phyloP scores from a whole-genome alignment of 345 rosid genomes.

The Excoecaria agallocha region DNA sequence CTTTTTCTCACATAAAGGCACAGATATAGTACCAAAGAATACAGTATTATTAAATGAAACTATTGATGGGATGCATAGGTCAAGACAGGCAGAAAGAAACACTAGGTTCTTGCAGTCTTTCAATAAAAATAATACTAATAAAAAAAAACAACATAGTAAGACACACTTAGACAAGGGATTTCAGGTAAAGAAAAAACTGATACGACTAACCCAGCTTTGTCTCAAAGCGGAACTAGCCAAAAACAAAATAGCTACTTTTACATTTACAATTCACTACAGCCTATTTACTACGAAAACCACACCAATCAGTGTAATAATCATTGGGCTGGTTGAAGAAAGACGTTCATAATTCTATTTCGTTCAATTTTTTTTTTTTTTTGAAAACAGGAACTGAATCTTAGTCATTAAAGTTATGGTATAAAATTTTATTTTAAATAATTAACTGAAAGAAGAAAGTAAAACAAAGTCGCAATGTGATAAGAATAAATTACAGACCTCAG shows the following conservation, averaged over 20 bases:
- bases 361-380: background rate
- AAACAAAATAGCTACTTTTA: background rate
- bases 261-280: background rate
- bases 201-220: background rate
- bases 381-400: background rate
- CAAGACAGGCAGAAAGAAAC: background rate
- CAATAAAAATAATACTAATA: background rate
- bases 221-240: too few species aligned
- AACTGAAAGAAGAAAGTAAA: background rate
- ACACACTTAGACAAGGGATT: background rate
- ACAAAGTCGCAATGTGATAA: background rate
- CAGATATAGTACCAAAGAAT: background rate
- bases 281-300: background rate
- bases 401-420: background rate
- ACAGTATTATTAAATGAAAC: background rate
- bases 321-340: background rate
- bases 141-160: background rate
- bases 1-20: background rate
- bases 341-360: background rate
- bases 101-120: background rate
- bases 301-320: background rate
- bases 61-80: background rate
- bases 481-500: constrained; percentile 47
- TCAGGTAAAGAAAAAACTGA: background rate
- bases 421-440: background rate